Conservation (phyloP, 352 stramenopile species). For the Lagenidium giganteum region DNA sequence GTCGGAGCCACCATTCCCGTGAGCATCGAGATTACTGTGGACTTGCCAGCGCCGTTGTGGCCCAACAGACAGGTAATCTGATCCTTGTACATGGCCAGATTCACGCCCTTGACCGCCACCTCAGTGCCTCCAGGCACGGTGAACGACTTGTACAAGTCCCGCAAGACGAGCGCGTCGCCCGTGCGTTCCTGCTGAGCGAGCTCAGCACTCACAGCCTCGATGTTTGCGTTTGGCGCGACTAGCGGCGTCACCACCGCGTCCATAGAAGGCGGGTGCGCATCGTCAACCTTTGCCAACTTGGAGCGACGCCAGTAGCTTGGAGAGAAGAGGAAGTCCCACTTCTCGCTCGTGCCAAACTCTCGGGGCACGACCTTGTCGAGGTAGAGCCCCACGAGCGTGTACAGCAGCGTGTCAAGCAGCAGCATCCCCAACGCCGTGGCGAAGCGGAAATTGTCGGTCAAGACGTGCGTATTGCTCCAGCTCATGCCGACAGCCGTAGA, state of each 20-base stretch:
- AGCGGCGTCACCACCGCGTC: slow-evolving; percentile 3
- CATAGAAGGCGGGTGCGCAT: not conserved
- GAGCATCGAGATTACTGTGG: slow-evolving; percentile 43
- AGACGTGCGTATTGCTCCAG: slow-evolving; percentile 7
- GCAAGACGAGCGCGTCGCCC: slow-evolving; percentile 31
- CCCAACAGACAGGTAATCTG: slow-evolving; percentile 83
- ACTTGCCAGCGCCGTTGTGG: slow-evolving; percentile 71
- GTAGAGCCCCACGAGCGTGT: slow-evolving; percentile 83
- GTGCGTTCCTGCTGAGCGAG: slow-evolving; percentile 20
- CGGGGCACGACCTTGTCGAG: slow-evolving; percentile 82
- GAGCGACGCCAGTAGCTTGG: slow-evolving; percentile 59
- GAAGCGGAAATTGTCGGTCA: slow-evolving; percentile 29
- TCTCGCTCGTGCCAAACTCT: slow-evolving; percentile 58
- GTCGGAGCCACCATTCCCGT: slow-evolving; percentile 52
- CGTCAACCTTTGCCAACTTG: slow-evolving; percentile 8
- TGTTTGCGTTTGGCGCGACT: slow-evolving; percentile 8
- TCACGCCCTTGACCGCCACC: slow-evolving; percentile 42
- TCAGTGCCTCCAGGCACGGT: slow-evolving; percentile 46
- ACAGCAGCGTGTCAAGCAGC: slow-evolving; percentile 75
- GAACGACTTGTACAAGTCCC: slow-evolving; percentile 42
- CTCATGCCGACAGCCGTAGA: slow-evolving; percentile 14
- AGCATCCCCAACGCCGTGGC: slow-evolving; percentile 51
- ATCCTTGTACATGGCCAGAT: slow-evolving; percentile 72
- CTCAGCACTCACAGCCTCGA: slow-evolving; percentile 20
- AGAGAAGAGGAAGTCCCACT: slow-evolving; percentile 85